Conservation (phyloP, 1,139 yeast species). For the Tardiomyces blankii region DNA sequence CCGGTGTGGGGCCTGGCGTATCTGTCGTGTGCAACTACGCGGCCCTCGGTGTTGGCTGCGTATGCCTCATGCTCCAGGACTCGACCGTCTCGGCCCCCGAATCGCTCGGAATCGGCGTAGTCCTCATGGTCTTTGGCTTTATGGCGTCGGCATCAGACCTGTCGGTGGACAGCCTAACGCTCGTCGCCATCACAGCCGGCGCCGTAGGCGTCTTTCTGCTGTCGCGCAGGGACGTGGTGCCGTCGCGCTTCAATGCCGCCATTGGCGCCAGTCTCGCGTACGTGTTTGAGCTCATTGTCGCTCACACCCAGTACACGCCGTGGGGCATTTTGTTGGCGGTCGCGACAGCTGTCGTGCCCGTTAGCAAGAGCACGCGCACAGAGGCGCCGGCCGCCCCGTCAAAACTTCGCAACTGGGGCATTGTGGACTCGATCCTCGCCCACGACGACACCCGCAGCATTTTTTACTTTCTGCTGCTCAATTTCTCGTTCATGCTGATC, state of each 20-base stretch:
- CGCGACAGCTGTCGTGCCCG: slow-evolving; percentile 13
- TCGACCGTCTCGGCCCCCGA: slow-evolving; percentile 23
- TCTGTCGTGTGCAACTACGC: slow-evolving; percentile 10
- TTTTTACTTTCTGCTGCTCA: slow-evolving; percentile 72
- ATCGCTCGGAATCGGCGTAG: slow-evolving; percentile 9
- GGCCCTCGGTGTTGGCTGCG: slow-evolving; percentile 10
- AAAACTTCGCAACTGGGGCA: slow-evolving; percentile 13
- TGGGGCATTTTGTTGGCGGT: slow-evolving; percentile 6
- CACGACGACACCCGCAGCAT: slow-evolving; percentile 79
- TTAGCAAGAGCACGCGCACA: neutral
- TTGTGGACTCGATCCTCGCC: slow-evolving; percentile 29
- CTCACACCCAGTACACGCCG: slow-evolving; percentile 5
- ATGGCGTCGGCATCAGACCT: slow-evolving; percentile 5
- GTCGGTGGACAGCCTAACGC: slow-evolving; percentile 9
- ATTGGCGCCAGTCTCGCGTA: slow-evolving; percentile 12
- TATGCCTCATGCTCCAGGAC: slow-evolving; percentile 38
- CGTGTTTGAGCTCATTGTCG: slow-evolving; percentile 6
- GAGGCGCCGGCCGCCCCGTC: neutral
- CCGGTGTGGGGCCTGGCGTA: slow-evolving; percentile 1
- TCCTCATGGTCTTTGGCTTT: slow-evolving; percentile 8
- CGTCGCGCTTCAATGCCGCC: slow-evolving; percentile 22
- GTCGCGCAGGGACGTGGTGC: slow-evolving; percentile 22
- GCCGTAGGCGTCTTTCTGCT: slow-evolving; percentile 26
- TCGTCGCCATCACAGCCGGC: slow-evolving; percentile 22
- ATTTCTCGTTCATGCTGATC: slow-evolving; percentile 87